Evolutionary conservation across 2,329 filamentous ascomycete species (phyloP), one percentile per base, ranked within the genome.

Genomic region (Lachnellula arida): DNA sequence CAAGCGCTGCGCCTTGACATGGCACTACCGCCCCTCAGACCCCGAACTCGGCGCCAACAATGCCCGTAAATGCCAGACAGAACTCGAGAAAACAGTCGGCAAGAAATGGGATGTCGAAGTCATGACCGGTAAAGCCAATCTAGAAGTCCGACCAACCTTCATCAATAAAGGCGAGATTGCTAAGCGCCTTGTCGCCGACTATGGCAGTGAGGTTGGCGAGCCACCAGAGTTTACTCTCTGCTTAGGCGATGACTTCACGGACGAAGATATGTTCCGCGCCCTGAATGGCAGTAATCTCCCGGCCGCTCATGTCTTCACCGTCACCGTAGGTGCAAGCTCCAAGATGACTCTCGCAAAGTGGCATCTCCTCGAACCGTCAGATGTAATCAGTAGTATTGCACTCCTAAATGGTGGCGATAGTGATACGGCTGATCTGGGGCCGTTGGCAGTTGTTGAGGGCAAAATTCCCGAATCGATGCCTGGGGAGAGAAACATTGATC

Each of bases 101-200:
- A 87, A 85, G 68, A 84, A 84, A 61, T 96, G 87, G 82, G 91
- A 96, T 48, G 89, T 97, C 3, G 93, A 97, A 67, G 91, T 99
- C 57, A 97, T 97, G 91, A 83, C 86, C 0, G 94, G 94, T 65
- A 99, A 97, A 76, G 93, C 93, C 59, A 97, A 97, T 70, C 79
- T 99, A 25, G 94, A 99, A 73, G 93, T 97, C 34, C 87, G 94
- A n/a, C 93, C 93, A 28, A 92, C 87, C 0, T 96, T 96, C 68
- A 91, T 99, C 75, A 97, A 97, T 80, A 99, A 99, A 78, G 94
- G 94, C 32, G 91, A 95, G 73, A 97, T 97, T 62, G 89, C 87
- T 15, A 92, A 91, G 75, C 85, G 87, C 5, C 80, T 99, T 17
- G 85, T 97, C 39, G 76, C 82, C 22, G 85, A 85, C 48, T 95